Base-by-base conservation (phyloP, 2,329 filamentous ascomycete genomes). In the Volutella citrinella region DNA sequence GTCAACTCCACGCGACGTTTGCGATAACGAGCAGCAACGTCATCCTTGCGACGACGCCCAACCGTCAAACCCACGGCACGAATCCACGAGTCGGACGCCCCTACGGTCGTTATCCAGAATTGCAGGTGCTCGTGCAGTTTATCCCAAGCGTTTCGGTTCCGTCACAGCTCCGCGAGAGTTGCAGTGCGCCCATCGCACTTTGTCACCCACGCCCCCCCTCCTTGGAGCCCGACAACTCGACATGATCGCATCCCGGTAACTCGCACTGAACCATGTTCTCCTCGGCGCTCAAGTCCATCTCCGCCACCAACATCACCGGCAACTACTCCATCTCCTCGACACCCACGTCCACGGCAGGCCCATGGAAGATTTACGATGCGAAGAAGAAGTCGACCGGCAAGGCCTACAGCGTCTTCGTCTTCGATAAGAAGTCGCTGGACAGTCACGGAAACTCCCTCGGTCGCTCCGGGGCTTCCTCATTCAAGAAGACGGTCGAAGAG, bases 321-420 rank as follows among this genome's bases (percentile, higher is more conserved):
- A 94, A 95, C 67, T 98, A 98, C 65, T 80, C 84, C 49, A 73
- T 97, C 47, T 83, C 87, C 15, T 74, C 82, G 17, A 80, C 78
- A 40, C 78, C 85, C 10, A 83, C 80, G n/a, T 85, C 88, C 32
- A 80, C 80, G 32, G 87, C 90, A 12, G 93, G 93, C 13, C 87
- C 90, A 38, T 98, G 93, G 93, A 95, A 89, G 69, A 93, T 98
- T 55, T 91, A 91, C 73, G 90, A 96, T 67, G 90, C 87, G 39
- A 97, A 95, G 71, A 94, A 94, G 68, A 97, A 96, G 66, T 88
- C 85, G 19, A 95, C 89, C 0, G 87, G 87, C 48, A 95, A 93
- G 60, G 64, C 82, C 7, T 93, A 84, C 35, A 96, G 90, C 12
- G 82, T 97, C 48, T 98, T 97, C 55, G 82, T 97, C 47, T 96